A percentile compares a stretch with the other conserved stretches of the same genome.
phyloP scores from a whole-genome alignment of 441 rosid species.

The Corymbia citriodora region DNA sequence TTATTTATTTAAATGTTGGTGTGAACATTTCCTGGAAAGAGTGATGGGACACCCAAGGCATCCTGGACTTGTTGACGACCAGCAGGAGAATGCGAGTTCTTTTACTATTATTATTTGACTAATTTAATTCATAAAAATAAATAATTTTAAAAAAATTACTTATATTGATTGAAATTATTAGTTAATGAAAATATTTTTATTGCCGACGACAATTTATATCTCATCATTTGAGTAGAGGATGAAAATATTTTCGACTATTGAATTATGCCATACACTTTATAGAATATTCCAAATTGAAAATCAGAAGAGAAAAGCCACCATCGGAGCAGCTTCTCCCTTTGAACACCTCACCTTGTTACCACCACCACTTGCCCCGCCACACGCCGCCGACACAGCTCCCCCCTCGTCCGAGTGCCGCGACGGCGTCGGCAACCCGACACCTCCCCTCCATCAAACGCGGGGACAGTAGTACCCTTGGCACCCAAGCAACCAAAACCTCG shows the following conservation, averaged over 20 bases:
- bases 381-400: background rate
- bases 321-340: background rate
- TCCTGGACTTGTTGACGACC: background rate
- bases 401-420: background rate
- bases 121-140: background rate
- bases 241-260: background rate
- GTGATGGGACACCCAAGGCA: background rate
- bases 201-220: background rate
- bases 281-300: background rate
- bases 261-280: background rate
- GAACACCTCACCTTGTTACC: background rate
- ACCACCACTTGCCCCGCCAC: background rate
- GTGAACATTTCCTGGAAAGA: background rate
- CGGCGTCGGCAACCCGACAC: background rate
- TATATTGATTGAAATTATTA: background rate
- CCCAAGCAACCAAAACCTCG: too few species aligned
- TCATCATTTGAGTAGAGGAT: rapidly evolving
- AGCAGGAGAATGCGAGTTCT: background rate
- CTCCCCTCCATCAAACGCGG: background rate
- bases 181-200: background rate
- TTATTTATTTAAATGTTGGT: background rate
- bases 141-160: background rate
- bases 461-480: too few species aligned
- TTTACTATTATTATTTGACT: background rate
- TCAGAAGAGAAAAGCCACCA: background rate